Evolutionary conservation across 805 yeast species (phyloP), one percentile per base, ranked within the genome.

Genomic region (Ascoidea asiatica): DNA sequence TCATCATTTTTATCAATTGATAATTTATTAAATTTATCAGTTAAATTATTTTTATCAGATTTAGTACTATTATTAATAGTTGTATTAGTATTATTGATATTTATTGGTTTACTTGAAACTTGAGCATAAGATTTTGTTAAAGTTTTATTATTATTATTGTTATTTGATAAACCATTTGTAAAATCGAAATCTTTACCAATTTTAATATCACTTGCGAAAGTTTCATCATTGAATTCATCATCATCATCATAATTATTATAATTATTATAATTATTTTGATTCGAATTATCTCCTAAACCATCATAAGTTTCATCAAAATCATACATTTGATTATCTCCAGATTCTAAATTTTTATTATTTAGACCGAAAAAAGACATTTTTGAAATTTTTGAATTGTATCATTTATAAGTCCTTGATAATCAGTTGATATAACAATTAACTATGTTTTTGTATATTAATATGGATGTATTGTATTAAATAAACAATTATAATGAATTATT

Each of bases 221-320:
- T 85, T 56, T 80, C 88, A 50, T 77, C 84, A 56, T 85, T 84
- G 52, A 81, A 69, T 37, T 82, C 92, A 57, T 86, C 95, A 41
- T 81, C 89, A 29, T 74, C 81, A 46, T 77, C 84, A 33, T 69
- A 72, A 41, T 29, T 29, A n/a, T n/a, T n/a, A n/a, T n/a, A n/a
- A n/a, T n/a, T n/a, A n/a, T n/a, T n/a, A n/a, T n/a, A n/a, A n/a
- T n/a, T n/a, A n/a, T n/a, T n/a, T n/a, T n/a, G n/a, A n/a, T n/a
- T n/a, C 66, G 69, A 50, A 53, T 62, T 50, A n/a, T 77, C 84
- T 5, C 86, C 94, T 45, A 81, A 69, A 2, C 90, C 89, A 45
- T 78, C 84, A 60, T 83, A 84, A 18, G 90, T 79, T 33, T 87
- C 94, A 54, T 87, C 94, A 57, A 86, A 87, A 57, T 84, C 88